Conservation (phyloP, 1,139 yeast genomes). For the Yamadazyma epiphylla region DNA sequence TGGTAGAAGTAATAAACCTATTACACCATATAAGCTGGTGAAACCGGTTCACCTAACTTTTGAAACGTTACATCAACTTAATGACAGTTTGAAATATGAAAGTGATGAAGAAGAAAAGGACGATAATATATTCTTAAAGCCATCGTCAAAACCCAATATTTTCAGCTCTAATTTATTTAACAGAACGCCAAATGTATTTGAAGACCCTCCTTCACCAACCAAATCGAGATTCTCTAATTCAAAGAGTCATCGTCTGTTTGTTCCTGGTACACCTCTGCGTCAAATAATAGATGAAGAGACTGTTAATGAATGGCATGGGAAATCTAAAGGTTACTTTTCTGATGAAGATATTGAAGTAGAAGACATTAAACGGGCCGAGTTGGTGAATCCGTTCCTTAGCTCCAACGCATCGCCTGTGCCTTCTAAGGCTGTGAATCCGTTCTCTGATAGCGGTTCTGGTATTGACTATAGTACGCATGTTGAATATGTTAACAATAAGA, state of each 20-base stretch:
- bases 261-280: conserved; percentile 28
- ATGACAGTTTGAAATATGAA: conserved; percentile 15
- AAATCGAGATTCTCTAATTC: too few relatives aligned
- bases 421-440: neutral
- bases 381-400: conserved; percentile 19
- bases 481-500: conserved; percentile 34
- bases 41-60: conserved; percentile 13
- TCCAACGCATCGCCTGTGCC: conserved; percentile 1
- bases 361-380: conserved; percentile 3
- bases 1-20: conserved; percentile 26
- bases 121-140: conserved; percentile 11
- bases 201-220: conserved; percentile 6
- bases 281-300: conserved; percentile 34
- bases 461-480: conserved; percentile 36
- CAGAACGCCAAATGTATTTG: conserved; percentile 1
- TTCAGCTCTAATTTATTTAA: conserved; percentile 6
- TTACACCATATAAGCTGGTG: conserved; percentile 4
- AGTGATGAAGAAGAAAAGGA: conserved; percentile 20
- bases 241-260: too few relatives aligned
- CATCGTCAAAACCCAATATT: conserved; percentile 5
- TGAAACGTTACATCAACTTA: conserved; percentile 17
- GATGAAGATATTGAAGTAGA: conserved; percentile 21
- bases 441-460: conserved; percentile 14
- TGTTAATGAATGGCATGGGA: conserved; percentile 38
- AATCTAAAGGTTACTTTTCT: conserved; percentile 22